These are phyloP conservation scores for Aquilaria sinensis DNA, from an alignment of 345 rosid species.

Conservation along the genomic window DNA sequence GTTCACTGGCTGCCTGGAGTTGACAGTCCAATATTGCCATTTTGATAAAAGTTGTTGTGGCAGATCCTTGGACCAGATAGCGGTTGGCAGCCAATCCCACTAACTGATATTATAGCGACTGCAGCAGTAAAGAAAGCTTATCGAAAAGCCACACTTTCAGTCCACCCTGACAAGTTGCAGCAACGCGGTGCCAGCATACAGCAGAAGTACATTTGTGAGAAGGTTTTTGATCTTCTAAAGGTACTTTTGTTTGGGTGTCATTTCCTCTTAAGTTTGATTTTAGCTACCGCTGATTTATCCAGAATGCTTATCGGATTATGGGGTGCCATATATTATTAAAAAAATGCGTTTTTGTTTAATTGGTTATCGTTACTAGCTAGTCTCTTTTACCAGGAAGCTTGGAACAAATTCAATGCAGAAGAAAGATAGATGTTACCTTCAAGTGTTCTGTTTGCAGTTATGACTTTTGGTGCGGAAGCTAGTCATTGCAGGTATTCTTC, in stretches of 20 bases:
- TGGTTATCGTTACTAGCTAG: no score
- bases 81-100: conserved; percentile 84
- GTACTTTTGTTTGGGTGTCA: conserved; percentile 18
- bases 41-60: conserved; percentile 2
- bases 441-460: neutral
- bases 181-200: conserved; percentile 92
- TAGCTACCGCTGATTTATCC: neutral
- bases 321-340: no score
- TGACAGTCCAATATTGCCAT: no score
- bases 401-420: conserved; percentile 66
- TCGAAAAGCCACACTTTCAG: conserved; percentile 78
- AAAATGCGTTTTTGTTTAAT: neutral
- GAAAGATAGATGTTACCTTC: conserved; percentile 25
- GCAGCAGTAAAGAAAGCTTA: conserved; percentile 89
- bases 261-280: no score
- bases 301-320: neutral
- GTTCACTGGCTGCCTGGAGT: no score
- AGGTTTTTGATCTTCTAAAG: conserved; percentile 94
- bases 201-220: conserved; percentile 87
- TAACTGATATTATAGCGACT: conserved; percentile 63
- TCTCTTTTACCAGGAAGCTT: conserved; percentile 42
- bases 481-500: conserved; percentile 2
- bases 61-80: conserved; percentile 93
- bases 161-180: conserved; percentile 95
- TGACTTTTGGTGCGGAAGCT: neutral